Evolutionary conservation across 2,329 filamentous ascomycete species (phyloP), one percentile per base, ranked within the genome.

Genomic region (Aspergillus bombycis): DNA sequence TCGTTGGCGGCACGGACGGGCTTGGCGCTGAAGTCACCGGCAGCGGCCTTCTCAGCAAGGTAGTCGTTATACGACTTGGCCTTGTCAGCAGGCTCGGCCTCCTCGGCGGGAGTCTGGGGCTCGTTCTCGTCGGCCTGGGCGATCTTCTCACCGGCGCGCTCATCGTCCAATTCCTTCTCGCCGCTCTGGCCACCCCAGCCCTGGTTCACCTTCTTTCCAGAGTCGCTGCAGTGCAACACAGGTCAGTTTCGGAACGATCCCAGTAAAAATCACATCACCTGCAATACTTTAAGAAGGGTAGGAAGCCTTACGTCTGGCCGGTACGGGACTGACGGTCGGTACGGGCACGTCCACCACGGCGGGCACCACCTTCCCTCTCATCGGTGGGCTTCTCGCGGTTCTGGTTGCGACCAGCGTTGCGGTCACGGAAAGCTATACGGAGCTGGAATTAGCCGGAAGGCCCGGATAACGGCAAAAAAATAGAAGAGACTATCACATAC

Each of bases 1-100:
- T 97, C 94, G 85, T 98, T 97, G 81, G 94, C 84, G 85, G 93
- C 89, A 83, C 95, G 94, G 77, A 93, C 86, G 75, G 92, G 87
- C 74, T 89, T 86, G 72, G 83, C 80, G 72, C 86, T 87, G 68
- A 85, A 80, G 72, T 84, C 85, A 70, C 87, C 86, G 84, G 93
- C 94, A 80, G 88, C 86, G 63, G 87, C 87, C 77, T 85, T 85
- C 79, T 91, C 88, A 77, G 89, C 91, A 60, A 96, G 88, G 85
- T 97, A 99, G 71, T 95, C 91, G 75, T 87, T 84, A 83, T 94
- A 97, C 61, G 93, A 95, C 84, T 96, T 90, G 84, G 86, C 88
- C 88, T 95, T 96, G 81, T 96, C 92, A 82, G 93, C 90, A 57
- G 88, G 85, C 82, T 92, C 88, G 59, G 70, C 76, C 69, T 84